A percentile compares a stretch with the other conserved stretches of the same genome.
phyloP scores from a whole-genome alignment of 257 asterid genomes.

The Rubia yunnanensis region DNA sequence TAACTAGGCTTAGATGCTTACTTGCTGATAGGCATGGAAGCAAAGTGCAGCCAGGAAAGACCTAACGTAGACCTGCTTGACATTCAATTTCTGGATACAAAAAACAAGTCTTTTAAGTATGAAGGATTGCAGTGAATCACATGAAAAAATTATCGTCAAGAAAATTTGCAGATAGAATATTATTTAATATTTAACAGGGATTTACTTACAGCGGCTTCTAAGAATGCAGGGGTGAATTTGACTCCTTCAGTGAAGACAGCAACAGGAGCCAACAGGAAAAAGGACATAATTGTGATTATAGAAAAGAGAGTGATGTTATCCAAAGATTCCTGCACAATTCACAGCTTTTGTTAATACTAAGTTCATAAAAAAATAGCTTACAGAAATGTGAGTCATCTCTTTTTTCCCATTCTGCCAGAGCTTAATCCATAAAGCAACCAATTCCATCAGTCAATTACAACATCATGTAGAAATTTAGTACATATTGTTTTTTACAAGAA shows the following conservation, averaged over 20 bases:
- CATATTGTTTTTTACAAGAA: background rate
- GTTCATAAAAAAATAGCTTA: background rate
- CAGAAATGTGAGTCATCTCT: background rate
- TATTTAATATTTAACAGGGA: background rate
- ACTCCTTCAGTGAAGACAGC: conserved; percentile 41
- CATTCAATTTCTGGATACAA: conserved; percentile 50
- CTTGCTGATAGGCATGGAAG: conserved; percentile 98
- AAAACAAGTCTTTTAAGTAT: background rate
- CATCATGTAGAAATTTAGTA: background rate
- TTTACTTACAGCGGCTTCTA: conserved; percentile 63
- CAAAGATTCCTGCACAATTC: conserved; percentile 35
- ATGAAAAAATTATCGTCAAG: background rate
- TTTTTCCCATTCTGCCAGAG: background rate
- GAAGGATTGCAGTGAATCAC: background rate
- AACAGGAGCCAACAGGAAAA: conserved; percentile 38
- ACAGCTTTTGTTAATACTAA: conserved; percentile 15
- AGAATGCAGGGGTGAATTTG: conserved; percentile 59
- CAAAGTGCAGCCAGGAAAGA: conserved; percentile 67
- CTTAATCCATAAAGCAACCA: background rate
- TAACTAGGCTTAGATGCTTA: conserved; percentile 9
- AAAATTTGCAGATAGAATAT: background rate
- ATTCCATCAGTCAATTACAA: background rate
- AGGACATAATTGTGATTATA: conserved; percentile 46
- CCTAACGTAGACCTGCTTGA: conserved; percentile 47
- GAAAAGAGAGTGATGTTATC: conserved; percentile 49